Evolutionary conservation across 345 rosid genomes (phyloP).

Genomic region (Gynandropsis gynandra): DNA sequence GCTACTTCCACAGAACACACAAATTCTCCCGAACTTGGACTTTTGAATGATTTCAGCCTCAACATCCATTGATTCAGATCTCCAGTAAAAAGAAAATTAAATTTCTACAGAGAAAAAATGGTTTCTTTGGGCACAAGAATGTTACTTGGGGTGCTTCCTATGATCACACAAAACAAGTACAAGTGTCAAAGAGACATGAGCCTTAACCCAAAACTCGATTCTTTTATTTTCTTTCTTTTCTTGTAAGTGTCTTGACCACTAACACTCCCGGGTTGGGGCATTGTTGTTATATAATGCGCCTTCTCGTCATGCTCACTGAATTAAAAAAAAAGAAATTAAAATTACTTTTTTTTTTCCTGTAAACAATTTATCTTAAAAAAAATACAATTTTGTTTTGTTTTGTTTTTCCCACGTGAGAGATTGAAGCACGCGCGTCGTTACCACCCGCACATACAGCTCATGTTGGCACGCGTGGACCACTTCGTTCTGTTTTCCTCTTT

Average conservation of each 20-base stretch:
- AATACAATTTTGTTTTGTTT: background rate
- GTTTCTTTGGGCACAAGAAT: constrained; percentile 21
- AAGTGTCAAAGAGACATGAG: constrained; percentile 20
- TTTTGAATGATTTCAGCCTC: constrained; percentile 31
- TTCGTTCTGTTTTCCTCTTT: constrained; percentile 15
- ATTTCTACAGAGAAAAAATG: constrained; percentile 15
- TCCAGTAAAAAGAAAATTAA: background rate
- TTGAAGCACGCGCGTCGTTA: constrained; percentile 42
- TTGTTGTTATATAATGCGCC: constrained; percentile 31
- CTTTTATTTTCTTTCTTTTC: background rate
- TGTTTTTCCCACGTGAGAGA: constrained; percentile 50
- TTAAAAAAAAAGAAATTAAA: background rate
- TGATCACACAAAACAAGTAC: constrained; percentile 9
- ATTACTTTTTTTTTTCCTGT: background rate
- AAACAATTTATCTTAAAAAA: background rate
- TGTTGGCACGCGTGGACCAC: constrained; percentile 54
- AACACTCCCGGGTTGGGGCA: constrained; percentile 17
- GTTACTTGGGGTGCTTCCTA: constrained; percentile 9
- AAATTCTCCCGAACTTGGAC: constrained; percentile 67
- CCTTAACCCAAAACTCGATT: constrained; percentile 8
- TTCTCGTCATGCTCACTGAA: constrained; percentile 19
- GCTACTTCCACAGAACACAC: constrained; percentile 87
- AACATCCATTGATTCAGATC: constrained; percentile 35
- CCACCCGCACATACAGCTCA: constrained; percentile 32
- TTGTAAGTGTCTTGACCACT: constrained; percentile 16